Conservation (phyloP, 208 protist genomes). For the Trypanosoma cruzi region DNA sequence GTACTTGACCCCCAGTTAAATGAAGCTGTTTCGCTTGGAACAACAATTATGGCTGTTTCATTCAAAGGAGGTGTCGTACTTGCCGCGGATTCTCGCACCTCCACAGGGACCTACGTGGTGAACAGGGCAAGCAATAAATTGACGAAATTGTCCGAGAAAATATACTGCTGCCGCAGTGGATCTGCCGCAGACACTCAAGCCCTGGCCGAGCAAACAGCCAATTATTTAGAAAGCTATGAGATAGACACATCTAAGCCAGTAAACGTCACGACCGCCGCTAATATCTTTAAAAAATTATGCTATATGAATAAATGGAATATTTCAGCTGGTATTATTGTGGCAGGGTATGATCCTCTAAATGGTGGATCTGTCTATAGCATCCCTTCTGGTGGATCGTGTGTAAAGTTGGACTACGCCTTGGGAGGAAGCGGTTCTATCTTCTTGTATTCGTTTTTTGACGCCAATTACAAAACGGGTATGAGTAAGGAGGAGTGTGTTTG, state of each 20-base stretch:
- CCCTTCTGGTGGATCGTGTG: conserved; percentile 93
- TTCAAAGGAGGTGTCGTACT: conserved; percentile 97
- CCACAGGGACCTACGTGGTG: conserved; percentile 96
- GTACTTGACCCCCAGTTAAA: conserved; percentile 84
- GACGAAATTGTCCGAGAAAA: conserved; percentile 95
- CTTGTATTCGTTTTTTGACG: conserved; percentile 98
- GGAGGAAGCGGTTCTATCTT: conserved; percentile 98
- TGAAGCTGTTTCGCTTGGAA: conserved; percentile 92
- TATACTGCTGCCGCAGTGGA: conserved; percentile 98
- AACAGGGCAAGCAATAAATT: conserved; percentile 98
- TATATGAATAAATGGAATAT: conserved; percentile 98
- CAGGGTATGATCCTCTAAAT: conserved; percentile 96
- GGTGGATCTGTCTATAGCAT: conserved; percentile 98
- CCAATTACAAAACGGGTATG: conserved; percentile 97
- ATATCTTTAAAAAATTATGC: conserved; percentile 96
- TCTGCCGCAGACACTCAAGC: conserved; percentile 99
- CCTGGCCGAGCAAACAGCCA: conserved; percentile 92
- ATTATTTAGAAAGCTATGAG: conserved; percentile 93
- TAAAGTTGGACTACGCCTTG: conserved; percentile 95
- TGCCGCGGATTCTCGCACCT: conserved; percentile 97
- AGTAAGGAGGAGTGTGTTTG: conserved; percentile 95
- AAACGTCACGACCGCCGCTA: conserved; percentile 95
- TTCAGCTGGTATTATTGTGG: conserved; percentile 97
- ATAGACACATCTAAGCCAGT: conserved; percentile 90
- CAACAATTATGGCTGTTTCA: conserved; percentile 98